These are phyloP conservation scores for Angophora floribunda DNA, from an alignment of 345 rosid genomes.

Conservation along the genomic window DNA sequence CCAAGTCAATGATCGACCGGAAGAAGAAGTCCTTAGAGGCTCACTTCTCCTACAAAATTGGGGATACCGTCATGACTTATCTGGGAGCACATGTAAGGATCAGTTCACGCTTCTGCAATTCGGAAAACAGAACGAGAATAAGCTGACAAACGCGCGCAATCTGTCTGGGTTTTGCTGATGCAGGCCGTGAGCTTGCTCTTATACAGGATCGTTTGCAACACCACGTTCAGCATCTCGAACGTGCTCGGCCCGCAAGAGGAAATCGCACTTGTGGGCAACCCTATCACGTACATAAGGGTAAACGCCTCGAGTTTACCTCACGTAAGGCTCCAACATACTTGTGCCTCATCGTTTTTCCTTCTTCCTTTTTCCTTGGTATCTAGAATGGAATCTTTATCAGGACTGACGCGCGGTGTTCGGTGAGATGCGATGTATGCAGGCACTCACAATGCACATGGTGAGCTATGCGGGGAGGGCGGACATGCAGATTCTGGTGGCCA, in stretches of 20 bases:
- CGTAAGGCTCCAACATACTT: background rate
- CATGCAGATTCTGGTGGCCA: constrained; percentile 50
- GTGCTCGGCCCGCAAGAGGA: constrained; percentile 39
- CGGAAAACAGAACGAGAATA: background rate
- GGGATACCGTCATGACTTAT: constrained; percentile 23
- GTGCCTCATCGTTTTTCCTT: background rate
- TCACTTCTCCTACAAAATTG: constrained; percentile 30
- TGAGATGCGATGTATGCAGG: too few species aligned
- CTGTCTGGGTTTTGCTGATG: background rate
- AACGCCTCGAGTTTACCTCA: constrained; percentile 32
- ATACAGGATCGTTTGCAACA: constrained; percentile 33
- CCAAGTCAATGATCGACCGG: constrained; percentile 39
- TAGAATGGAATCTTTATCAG: background rate
- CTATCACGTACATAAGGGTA: constrained; percentile 15
- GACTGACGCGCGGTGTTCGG: background rate
- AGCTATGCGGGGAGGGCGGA: constrained; percentile 58
- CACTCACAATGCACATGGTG: constrained; percentile 54
- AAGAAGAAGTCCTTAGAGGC: constrained; percentile 46
- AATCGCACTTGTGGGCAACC: constrained; percentile 30
- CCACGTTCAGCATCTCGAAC: constrained; percentile 41
- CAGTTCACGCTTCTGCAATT: background rate
- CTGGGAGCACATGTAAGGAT: constrained; percentile 32
- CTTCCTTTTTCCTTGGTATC: background rate
- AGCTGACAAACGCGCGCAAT: background rate
- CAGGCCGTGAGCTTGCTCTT: constrained; percentile 34